Conservation (phyloP, 495 filamentous ascomycete genomes). For the Penicillium egyptiacum region DNA sequence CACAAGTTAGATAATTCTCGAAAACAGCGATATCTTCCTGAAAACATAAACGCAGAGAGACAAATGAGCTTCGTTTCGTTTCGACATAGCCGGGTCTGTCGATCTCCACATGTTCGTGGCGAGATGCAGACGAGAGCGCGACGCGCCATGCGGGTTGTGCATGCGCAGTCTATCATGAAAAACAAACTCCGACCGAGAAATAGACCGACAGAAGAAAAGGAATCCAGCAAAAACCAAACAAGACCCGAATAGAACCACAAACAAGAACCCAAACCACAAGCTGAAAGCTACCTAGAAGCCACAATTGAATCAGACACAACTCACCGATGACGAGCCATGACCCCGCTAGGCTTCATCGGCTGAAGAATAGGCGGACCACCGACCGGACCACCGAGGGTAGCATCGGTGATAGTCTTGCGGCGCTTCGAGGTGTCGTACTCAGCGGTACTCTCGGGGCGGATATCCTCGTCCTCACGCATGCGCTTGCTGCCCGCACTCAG, state of each 20-base stretch:
- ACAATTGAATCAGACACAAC: constrained; percentile 19
- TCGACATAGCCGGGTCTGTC: background rate
- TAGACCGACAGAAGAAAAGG: background rate
- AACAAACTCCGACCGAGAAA: constrained; percentile 14
- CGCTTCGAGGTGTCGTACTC: constrained; percentile 72
- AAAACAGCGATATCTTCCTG: background rate
- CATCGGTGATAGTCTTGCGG: constrained; percentile 74
- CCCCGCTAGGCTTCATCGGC: constrained; percentile 45
- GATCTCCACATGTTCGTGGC: background rate
- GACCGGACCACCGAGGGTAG: constrained; percentile 48
- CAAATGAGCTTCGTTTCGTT: constrained; percentile 16
- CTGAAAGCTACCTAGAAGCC: constrained; percentile 5
- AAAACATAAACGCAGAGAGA: constrained; percentile 20
- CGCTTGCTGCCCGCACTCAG: constrained; percentile 68
- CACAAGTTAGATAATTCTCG: constrained; percentile 3
- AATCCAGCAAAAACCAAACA: background rate
- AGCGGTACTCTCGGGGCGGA: constrained; percentile 64
- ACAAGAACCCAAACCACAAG: constrained; percentile 14
- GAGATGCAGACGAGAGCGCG: background rate
- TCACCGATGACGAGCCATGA: constrained; percentile 43
- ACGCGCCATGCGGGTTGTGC: constrained; percentile 6
- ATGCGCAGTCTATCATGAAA: constrained; percentile 17
- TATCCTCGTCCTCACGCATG: constrained; percentile 73
- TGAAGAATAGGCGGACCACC: constrained; percentile 44
- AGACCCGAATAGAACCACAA: background rate